Evolutionary conservation across 768 basidiomycete genomes (phyloP).

Genomic region (Rhizopogon rudus): DNA sequence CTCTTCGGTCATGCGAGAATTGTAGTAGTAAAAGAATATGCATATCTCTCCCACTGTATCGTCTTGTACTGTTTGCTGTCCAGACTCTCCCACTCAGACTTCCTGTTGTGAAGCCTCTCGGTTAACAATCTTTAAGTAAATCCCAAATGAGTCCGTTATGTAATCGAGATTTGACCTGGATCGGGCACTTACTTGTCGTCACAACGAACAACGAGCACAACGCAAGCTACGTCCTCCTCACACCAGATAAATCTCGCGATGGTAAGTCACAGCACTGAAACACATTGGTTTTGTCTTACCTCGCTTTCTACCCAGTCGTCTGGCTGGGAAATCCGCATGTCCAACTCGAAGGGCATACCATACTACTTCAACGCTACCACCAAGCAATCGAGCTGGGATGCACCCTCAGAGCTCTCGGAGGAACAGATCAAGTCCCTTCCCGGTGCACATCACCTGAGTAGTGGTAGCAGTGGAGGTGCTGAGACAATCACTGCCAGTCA

Average conservation of each 20-base stretch:
- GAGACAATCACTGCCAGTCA: slow-evolving; percentile 89
- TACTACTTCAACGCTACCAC: slow-evolving; percentile 85
- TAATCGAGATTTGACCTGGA: neutral
- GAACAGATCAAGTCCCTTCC: slow-evolving; percentile 61
- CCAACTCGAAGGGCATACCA: slow-evolving; percentile 66
- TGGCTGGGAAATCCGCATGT: slow-evolving; percentile 85
- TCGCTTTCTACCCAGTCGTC: slow-evolving; percentile 2
- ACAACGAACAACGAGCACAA: neutral
- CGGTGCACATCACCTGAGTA: slow-evolving; percentile 50
- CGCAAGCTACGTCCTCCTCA: neutral
- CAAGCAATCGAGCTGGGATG: slow-evolving; percentile 74
- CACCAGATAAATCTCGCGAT: slow-evolving; percentile 6
- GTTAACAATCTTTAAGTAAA: neutral
- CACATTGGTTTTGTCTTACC: neutral
- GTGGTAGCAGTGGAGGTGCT: slow-evolving; percentile 21
- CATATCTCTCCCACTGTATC: neutral
- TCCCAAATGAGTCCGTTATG: neutral
- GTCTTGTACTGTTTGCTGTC: no score
- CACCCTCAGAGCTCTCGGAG: slow-evolving; percentile 54
- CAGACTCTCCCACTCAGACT: neutral
- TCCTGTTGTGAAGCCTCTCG: neutral
- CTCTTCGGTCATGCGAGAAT: neutral
- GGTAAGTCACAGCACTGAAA: slow-evolving; percentile 12
- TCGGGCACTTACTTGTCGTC: neutral
- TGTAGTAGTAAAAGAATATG: no score